Evolutionary conservation across 768 basidiomycete species (phyloP), one percentile per base, ranked within the genome.

Genomic region (Chalciporus piperatus): DNA sequence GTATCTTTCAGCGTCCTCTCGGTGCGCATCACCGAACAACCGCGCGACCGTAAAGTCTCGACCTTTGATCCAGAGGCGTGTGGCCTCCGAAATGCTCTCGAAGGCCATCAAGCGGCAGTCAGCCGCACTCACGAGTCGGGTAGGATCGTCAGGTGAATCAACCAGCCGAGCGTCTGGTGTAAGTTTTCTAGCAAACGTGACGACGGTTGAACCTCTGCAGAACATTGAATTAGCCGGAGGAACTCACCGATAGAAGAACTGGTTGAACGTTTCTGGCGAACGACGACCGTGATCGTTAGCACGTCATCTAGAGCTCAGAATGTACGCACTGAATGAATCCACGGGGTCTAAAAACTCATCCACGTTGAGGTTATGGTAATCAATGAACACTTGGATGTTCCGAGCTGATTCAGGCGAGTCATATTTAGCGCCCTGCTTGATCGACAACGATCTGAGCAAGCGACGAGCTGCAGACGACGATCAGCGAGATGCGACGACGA

Each of bases 21-120:
- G 81, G 68, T 94, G 92, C 11, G 70, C 72, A 3, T 90, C 87
- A 0, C 95, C 95, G 0, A 98, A 78, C 30, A 99, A 76, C 2
- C 85, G 79, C 6, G 72, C 77, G 3, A 98, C 77, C 2, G 84
- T 86, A 65, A 99, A 98, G 59, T 97, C 94, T 39, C 93, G 84
- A 3, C 96, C 96, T 64, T 98, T 98, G 72, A 98, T 96, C 96
- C 96, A 99, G 0, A 99, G 72, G 20, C 78, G 75, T 2, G 93
- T 97, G 1, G 96, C 96, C 50, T 92, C 89, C 43, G 71, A 74
- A 8, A 97, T 85, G 1, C 83, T 87, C 67, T 90, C 85, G 68
- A 98, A 99, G 1, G 87, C 83, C 87, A 98, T 94, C 54, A 97
- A 78, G n/a, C 96, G 87, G 64, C 91, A 98, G 73, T 99, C 96